These are phyloP conservation scores for Fraxinus paxiana DNA, from an alignment of 305 asterid genomes.

Conservation along the genomic window DNA sequence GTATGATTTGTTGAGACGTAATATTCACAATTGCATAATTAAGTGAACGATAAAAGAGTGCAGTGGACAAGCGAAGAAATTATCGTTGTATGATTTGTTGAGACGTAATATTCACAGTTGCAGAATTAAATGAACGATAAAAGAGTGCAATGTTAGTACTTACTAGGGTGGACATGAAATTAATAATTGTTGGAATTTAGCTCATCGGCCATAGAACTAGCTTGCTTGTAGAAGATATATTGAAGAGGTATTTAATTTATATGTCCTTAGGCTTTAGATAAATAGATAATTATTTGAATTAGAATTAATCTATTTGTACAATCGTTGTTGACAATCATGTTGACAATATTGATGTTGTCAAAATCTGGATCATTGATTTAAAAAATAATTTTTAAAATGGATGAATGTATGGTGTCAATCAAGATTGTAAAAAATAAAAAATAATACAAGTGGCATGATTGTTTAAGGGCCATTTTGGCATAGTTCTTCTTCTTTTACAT, in stretches of 20 bases:
- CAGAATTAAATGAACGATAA: not conserved
- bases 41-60: not conserved
- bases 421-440: no score
- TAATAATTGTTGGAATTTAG: not conserved
- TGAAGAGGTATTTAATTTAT: not conserved
- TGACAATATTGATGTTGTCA: no score
- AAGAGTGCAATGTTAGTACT: not conserved
- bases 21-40: not conserved
- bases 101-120: not conserved
- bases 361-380: no score
- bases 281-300: no score
- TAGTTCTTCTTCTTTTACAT: no score
- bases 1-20: not conserved
- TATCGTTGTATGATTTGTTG: not conserved
- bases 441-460: no score
- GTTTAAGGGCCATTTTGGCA: no score
- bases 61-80: not conserved
- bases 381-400: no score
- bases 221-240: not conserved
- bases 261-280: not conserved
- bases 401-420: no score
- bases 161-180: not conserved
- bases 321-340: no score
- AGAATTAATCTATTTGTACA: no score
- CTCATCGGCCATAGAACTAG: not conserved